Evolutionary conservation across 2,329 filamentous ascomycete species (phyloP), one percentile per base, ranked within the genome.

Genomic region (Cladosporium sp.): DNA sequence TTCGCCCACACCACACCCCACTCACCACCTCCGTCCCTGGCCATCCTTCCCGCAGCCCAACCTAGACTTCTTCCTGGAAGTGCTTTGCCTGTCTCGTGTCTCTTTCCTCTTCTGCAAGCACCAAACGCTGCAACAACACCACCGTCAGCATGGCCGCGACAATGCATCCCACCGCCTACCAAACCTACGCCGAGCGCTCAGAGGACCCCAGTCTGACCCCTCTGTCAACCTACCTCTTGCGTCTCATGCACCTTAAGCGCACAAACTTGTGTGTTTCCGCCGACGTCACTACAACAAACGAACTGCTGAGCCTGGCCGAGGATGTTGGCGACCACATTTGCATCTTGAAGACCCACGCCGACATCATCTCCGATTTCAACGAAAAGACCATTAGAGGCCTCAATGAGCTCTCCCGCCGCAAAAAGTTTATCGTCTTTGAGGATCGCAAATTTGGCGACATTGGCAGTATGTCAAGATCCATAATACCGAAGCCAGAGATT

Each of bases 341-440:
- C 56, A 65, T 83, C 22, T 69, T 83, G 49, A 80, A 82, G 64
- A 78, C 81, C 4, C 78, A 82, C 59, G 79, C 78, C 49, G 80
- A 83, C 64, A 80, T 80, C 46, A 76, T 83, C 57, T 73, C 76
- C 54, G 80, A 83, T 64, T 83, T 79, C 72, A 74, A 73, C 12
- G 74, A 78, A 52, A 71, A 77, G 51, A 81, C 78, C 1, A 75
- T 76, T 15, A 59, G 69, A 51, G 69, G 70, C 1, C 60, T 79
- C 55, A 65, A 70, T 42, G 74, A 76, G 32, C 68, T 78, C 38
- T 69, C 74, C 2, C 62, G 64, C 57, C 66, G 73, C 48, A 77
- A 77, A 59, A 68, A 67, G 43, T 79, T 79, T 56, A 52, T 78
- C 12, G 67, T 78, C 32, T 79, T 79, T 56, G 76, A 79, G 60